Base-by-base conservation (phyloP, 2,329 filamentous ascomycete species). In the Stachybotrys chlorohalonatus region DNA sequence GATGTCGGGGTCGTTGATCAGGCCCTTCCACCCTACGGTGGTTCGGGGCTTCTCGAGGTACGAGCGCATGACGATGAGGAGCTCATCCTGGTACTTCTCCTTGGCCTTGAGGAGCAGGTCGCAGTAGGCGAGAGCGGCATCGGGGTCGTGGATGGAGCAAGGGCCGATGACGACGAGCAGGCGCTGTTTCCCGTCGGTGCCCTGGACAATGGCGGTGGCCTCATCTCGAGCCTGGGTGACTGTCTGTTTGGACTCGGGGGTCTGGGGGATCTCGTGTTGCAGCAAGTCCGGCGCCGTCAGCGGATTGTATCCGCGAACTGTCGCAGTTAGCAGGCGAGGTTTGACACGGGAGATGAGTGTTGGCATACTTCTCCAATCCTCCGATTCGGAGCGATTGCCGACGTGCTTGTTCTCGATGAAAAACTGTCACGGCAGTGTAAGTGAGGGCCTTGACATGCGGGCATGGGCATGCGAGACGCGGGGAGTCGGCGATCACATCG, bases 21-120 rank as follows among this genome's bases (percentile, higher is more conserved):
- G 78, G 52, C 94, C 94, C 78, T 99, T 99, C 94, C 94, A 99
- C 63, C 94, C 94, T 31, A 99, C 90, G 0, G 94, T 99, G 31
- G 94, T 99, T 60, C 94, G 86, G 24, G 94, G 94, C 81, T 99
- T 99, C 81, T 99, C 94, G 57, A 99, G 84, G 82, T 99, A 99
- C 60, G 90, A 89, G 63, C 94, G 89, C 94, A 99, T 99, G 58
- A 99, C 87, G 63, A 99, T 94, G 64, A 95, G 80, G 45, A 99
- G 81, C 68, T 97, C 90, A 66, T 92, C 82, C 70, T 88, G 82
- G 77, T 96, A 87, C 77, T 95, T 94, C 69, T 92, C 83, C 73
- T 93, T 92, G 65, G 95, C 78, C 66, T 83, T 78, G 62, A 95
- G 70, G 59, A 99, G 80, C 60, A 87, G 80, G 66, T 91, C 85